Base-by-base conservation (phyloP, 176 grass and related monocot genomes). In the Puya raimondii region DNA sequence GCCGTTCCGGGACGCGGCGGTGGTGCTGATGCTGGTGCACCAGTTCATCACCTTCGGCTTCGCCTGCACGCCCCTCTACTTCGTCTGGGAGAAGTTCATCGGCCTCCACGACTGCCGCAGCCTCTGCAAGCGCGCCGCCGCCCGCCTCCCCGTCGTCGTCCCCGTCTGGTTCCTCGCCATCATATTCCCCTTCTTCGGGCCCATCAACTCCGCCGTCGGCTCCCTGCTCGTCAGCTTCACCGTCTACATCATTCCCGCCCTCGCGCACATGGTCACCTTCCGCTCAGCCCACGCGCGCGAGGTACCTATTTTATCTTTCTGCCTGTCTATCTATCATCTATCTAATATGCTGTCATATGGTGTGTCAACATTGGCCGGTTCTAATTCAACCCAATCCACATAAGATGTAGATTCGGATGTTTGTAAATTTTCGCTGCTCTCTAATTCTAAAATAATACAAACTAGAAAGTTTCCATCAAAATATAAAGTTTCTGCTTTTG, bases 31-130 rank as follows among this genome's bases (percentile, higher is more conserved):
- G 94, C 87, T 99, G 18, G 47, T 93, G 51, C 94, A 99, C 79
- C 94, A 99, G 82, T 86, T 99, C 82, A 99, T 99, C 90, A 99
- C 94, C 56, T 99, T 99, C 84, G 94, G 94, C 48, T 99, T 99
- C 85, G 94, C 94, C 0, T 99, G 94, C 75, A 99, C 94, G 20
- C 94, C 94, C 48, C 87, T 99, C 65, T 99, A 94, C 84, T 93
- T 99, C 70, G 90, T 99, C 2, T 99, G 95, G 95, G 95, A 99
- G 80, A 99, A 99, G 95, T 76, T 82, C 80, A 82, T 99, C 81
- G 90, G 95, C 49, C 78, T 99, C 9, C 95, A 99, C 68, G 90
- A 99, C 80, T 99, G 95, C 87, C 90, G 80, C 53, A 99, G 95
- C 82, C 68, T 99, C 33, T 99, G 90, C 89, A 93, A 83, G 79